Conservation (phyloP, 176 grass and related monocot species). For the Puccinellia tenuiflora region DNA sequence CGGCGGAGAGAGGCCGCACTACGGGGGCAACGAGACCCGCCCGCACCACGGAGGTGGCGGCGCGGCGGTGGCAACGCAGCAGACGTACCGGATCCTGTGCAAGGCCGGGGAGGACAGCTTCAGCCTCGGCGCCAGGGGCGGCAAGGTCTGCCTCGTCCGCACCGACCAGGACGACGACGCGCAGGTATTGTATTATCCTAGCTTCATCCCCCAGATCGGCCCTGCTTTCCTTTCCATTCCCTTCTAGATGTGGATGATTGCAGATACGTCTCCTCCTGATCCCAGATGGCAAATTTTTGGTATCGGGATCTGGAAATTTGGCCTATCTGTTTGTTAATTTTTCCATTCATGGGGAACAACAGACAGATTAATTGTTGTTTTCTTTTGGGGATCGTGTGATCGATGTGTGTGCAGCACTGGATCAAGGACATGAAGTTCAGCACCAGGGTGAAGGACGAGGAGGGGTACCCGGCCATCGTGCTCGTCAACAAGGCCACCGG, state of each 20-base stretch:
- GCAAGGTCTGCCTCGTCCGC: constrained; percentile 35
- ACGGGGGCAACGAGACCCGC: constrained; percentile 14
- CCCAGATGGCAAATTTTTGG: too few relatives aligned
- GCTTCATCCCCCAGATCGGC: too few relatives aligned
- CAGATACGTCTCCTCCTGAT: too few relatives aligned
- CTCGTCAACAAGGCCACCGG: constrained; percentile 78
- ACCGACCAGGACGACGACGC: constrained; percentile 34
- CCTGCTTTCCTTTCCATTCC: too few relatives aligned
- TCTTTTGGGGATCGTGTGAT: not conserved
- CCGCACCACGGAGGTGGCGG: not conserved
- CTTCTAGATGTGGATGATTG: too few relatives aligned
- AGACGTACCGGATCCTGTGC: constrained; percentile 46
- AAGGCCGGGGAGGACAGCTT: constrained; percentile 42
- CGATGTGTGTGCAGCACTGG: constrained; percentile 47
- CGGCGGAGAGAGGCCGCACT: not conserved
- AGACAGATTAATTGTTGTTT: too few relatives aligned
- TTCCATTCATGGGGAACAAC: too few relatives aligned
- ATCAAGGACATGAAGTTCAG: constrained; percentile 86
- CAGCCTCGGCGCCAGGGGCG: constrained; percentile 53
- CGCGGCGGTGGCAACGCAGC: constrained; percentile 10
- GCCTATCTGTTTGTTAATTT: too few relatives aligned
- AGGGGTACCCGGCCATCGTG: constrained; percentile 56
- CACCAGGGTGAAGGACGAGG: constrained; percentile 82
- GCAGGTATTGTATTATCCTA: too few relatives aligned
- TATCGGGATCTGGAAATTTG: too few relatives aligned